Evolutionary conservation across 345 rosid species (phyloP).

Genomic region (Gossypium mustelinum): DNA sequence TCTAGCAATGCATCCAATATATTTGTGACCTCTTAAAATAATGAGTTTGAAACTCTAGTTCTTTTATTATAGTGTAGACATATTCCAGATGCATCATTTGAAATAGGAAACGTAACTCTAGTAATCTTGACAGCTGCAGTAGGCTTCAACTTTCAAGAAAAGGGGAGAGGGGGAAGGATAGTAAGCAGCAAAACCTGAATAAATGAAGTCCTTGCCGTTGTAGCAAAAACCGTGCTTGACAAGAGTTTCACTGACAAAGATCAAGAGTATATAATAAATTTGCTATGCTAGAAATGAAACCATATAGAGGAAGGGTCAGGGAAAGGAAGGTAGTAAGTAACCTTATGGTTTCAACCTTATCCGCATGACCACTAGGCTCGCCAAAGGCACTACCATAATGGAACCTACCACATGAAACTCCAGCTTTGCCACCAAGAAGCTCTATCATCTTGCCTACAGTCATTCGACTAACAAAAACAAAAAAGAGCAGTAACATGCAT

Average conservation of each 20-base stretch:
- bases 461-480: conserved; percentile 70
- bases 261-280: conserved; percentile 11
- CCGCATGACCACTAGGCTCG: conserved; percentile 92
- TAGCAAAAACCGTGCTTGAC: conserved; percentile 75
- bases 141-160: conserved; percentile 5
- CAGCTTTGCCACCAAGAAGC: conserved; percentile 95
- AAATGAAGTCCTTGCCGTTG: conserved; percentile 85
- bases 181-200: conserved; percentile 58
- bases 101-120: not conserved
- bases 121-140: not conserved
- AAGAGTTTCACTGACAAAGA: conserved; percentile 61
- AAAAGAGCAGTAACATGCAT: conserved; percentile 12
- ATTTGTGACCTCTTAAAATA: not conserved
- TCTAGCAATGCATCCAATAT: not conserved
- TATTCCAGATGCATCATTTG: not conserved
- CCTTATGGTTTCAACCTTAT: conserved; percentile 82
- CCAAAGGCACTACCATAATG: conserved; percentile 99
- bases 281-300: not conserved
- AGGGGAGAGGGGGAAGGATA: not conserved
- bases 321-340: conserved; percentile 12
- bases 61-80: not conserved
- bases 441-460: conserved; percentile 98
- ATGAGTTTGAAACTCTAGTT: not conserved
- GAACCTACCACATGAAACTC: conserved; percentile 76
- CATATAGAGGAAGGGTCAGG: not conserved